Conservation (phyloP, 1,139 yeast genomes). For the Protomyces pachydermus region DNA sequence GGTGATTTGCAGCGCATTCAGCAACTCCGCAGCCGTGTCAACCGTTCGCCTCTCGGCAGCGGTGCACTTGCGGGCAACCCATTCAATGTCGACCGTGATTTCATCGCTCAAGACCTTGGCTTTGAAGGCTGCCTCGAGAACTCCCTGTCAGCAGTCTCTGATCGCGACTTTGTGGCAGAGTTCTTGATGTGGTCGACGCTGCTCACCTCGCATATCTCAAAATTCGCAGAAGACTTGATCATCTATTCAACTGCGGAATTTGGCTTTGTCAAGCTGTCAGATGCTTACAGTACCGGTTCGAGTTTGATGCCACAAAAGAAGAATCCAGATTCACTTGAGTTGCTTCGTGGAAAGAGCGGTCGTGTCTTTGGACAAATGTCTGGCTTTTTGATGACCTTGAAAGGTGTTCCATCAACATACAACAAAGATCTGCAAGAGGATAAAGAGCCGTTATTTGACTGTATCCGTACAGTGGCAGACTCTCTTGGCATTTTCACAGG, state of each 20-base stretch:
- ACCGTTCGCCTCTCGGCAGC: constrained; percentile 85
- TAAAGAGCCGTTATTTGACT: constrained; percentile 93
- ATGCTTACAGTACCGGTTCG: constrained; percentile 97
- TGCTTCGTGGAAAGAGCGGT: constrained; percentile 93
- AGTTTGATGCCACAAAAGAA: constrained; percentile 99
- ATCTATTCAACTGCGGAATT: constrained; percentile 96
- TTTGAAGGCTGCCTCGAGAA: constrained; percentile 86
- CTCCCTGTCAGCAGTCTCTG: constrained; percentile 90
- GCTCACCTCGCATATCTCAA: constrained; percentile 89
- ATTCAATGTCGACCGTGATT: constrained; percentile 93
- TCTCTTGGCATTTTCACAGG: constrained; percentile 93
- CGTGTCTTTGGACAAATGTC: constrained; percentile 92
- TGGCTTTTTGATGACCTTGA: constrained; percentile 92
- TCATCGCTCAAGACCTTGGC: constrained; percentile 69
- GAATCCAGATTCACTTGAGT: constrained; percentile 92
- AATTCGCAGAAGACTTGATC: constrained; percentile 90
- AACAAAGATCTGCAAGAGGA: constrained; percentile 99
- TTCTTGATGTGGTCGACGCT: constrained; percentile 96
- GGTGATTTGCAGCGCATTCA: constrained; percentile 81
- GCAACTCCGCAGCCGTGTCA: constrained; percentile 75
- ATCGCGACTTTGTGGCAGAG: constrained; percentile 95
- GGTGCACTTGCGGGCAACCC: constrained; percentile 99
- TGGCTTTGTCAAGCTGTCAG: constrained; percentile 87
- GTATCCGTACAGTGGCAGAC: constrained; percentile 83
- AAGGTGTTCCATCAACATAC: constrained; percentile 94